Evolutionary conservation across 2,329 filamentous ascomycete species (phyloP).

Genomic region (Fusarium sp.): DNA sequence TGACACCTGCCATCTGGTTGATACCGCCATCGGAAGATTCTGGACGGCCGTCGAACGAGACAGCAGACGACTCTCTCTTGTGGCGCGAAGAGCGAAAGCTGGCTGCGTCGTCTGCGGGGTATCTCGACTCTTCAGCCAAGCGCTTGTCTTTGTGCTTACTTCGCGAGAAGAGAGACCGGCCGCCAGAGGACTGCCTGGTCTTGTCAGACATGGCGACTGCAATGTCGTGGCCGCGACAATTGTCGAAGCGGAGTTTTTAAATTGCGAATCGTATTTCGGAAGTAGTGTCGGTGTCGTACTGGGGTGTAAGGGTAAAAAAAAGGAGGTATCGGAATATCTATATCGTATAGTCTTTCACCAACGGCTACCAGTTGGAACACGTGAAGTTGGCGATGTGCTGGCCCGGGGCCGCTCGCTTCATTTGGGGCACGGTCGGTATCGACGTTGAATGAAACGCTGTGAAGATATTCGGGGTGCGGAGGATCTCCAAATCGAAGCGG

Average conservation of each 20-base stretch:
- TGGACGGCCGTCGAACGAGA: constrained; percentile 74
- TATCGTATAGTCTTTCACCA: constrained; percentile 15
- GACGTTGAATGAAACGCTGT: constrained; percentile 16
- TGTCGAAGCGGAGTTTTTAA: constrained; percentile 26
- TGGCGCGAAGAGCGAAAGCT: constrained; percentile 78
- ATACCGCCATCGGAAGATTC: constrained; percentile 73
- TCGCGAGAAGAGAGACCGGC: constrained; percentile 87
- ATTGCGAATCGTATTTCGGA: constrained; percentile 35
- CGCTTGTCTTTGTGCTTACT: constrained; percentile 82
- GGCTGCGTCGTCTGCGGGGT: constrained; percentile 69
- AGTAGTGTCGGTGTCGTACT: constrained; percentile 28
- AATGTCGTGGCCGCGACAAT: constrained; percentile 39
- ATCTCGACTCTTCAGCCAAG: constrained; percentile 68
- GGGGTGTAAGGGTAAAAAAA: constrained; percentile 9
- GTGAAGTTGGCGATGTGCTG: constrained; percentile 51
- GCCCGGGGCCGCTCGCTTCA: constrained; percentile 57
- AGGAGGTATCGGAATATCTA: constrained; percentile 18
- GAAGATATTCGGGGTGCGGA: constrained; percentile 25
- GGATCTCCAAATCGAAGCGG: constrained; percentile 31
- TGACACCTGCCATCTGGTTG: constrained; percentile 82
- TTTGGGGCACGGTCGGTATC: constrained; percentile 43
- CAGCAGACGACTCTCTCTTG: constrained; percentile 76
- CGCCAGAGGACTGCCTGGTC: constrained; percentile 80
- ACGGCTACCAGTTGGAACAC: constrained; percentile 47
- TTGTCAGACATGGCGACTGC: constrained; percentile 73